A percentile compares a stretch with the other conserved stretches of the same genome.
Conservation (phyloP, 768 basidiomycete species). For the Lentinula edodes region DNA sequence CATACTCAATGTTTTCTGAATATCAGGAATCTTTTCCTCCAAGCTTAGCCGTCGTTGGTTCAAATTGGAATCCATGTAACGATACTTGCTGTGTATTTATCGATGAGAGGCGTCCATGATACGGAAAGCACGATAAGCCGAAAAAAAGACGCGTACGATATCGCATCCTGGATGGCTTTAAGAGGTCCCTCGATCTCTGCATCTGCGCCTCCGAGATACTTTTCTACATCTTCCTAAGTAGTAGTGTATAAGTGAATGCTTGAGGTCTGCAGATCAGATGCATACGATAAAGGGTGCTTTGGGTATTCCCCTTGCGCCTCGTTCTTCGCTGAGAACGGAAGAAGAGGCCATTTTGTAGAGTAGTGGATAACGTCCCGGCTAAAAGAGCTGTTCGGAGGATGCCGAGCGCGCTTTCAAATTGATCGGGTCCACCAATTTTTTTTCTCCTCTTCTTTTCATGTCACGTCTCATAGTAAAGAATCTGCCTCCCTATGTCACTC, state of each 20-base stretch:
- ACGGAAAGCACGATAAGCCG: slow-evolving; percentile 6
- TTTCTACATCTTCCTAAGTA: slow-evolving; percentile 78
- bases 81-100: slow-evolving; percentile 78
- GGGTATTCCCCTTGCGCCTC: slow-evolving; percentile 80
- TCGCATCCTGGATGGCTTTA: slow-evolving; percentile 82
- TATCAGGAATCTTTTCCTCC: slow-evolving; percentile 95
- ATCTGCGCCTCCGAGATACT: slow-evolving; percentile 76
- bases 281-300: slow-evolving; percentile 91
- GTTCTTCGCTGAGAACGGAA: not conserved
- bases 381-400: not conserved
- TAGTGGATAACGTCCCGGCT: not conserved
- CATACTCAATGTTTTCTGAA: slow-evolving; percentile 87
- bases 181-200: slow-evolving; percentile 75
- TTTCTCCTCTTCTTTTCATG: slow-evolving; percentile 33
- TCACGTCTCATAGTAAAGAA: slow-evolving; percentile 84
- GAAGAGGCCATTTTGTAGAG: not conserved
- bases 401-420: not conserved
- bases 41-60: slow-evolving; percentile 72
- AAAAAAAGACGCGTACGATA: slow-evolving; percentile 62
- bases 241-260: not conserved
- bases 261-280: slow-evolving; percentile 1
- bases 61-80: slow-evolving; percentile 92
- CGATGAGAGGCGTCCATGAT: slow-evolving; percentile 9
- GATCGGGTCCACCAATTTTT: not conserved
- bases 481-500: slow-evolving; percentile 64